phyloP scores from a whole-genome alignment of 2,329 filamentous ascomycete species.

The Fusarium cicatricum region DNA sequence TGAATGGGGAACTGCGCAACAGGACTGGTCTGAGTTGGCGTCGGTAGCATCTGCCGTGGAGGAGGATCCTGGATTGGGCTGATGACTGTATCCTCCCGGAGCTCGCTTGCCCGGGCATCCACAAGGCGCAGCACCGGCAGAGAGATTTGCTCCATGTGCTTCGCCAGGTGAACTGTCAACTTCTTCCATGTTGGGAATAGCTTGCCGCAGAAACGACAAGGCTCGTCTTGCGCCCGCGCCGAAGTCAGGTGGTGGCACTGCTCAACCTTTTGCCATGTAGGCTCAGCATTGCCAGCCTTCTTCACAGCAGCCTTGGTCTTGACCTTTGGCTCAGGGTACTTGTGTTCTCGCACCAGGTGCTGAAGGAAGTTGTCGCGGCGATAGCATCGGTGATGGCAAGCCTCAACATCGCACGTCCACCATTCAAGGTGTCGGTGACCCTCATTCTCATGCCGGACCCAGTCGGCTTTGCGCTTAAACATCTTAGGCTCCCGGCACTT shows the following conservation, averaged over 20 bases:
- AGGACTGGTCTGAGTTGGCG: conserved; percentile 36
- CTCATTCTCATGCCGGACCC: conserved; percentile 94
- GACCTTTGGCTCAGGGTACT: conserved; percentile 80
- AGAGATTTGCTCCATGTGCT: conserved; percentile 93
- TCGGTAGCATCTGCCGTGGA: conserved; percentile 44
- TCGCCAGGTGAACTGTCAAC: conserved; percentile 89
- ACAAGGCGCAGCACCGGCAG: conserved; percentile 77
- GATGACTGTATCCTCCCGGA: conserved; percentile 70
- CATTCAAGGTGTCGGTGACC: conserved; percentile 88
- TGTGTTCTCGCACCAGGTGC: conserved; percentile 91
- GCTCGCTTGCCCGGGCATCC: conserved; percentile 53
- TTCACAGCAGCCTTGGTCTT: conserved; percentile 77
- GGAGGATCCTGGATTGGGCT: conserved; percentile 68
- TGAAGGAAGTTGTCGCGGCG: conserved; percentile 93
- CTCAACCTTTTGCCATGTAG: conserved; percentile 81
- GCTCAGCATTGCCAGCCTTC: conserved; percentile 64
- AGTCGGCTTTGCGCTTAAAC: conserved; percentile 95
- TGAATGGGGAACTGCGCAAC: conserved; percentile 35
- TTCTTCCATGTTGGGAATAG: conserved; percentile 89
- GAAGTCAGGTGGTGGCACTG: conserved; percentile 76
- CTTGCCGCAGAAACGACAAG: conserved; percentile 88
- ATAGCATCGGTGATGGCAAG: conserved; percentile 84
- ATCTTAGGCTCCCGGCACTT: conserved; percentile 85
- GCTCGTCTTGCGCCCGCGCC: conserved; percentile 74
- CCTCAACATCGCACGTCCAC: conserved; percentile 85